These are phyloP conservation scores for Aspergillus conjunctus DNA, from an alignment of 495 filamentous ascomycete species.

Conservation along the genomic window DNA sequence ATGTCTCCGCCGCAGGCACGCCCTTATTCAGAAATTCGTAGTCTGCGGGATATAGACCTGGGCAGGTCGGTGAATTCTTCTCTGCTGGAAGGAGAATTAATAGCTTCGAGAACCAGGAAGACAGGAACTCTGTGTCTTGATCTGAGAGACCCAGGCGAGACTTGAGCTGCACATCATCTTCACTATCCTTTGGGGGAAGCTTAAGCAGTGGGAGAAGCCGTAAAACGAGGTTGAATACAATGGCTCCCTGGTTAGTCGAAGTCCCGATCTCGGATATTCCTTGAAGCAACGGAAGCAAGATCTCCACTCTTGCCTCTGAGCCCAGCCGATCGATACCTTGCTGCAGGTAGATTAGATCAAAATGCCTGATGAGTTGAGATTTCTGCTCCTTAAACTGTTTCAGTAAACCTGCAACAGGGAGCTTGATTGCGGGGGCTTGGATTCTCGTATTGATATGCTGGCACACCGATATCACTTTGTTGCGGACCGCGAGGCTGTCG, in stretches of 20 bases:
- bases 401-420: slow-evolving; percentile 80
- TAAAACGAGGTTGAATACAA: slow-evolving; percentile 82
- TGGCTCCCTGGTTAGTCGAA: slow-evolving; percentile 62
- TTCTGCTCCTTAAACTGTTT: slow-evolving; percentile 86
- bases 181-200: slow-evolving; percentile 72
- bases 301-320: slow-evolving; percentile 60
- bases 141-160: slow-evolving; percentile 64
- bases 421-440: slow-evolving; percentile 67
- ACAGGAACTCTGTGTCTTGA: slow-evolving; percentile 72
- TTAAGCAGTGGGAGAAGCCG: slow-evolving; percentile 70
- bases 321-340: slow-evolving; percentile 76
- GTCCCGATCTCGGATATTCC: slow-evolving; percentile 70
- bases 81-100: slow-evolving; percentile 63
- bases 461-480: slow-evolving; percentile 74
- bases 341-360: slow-evolving; percentile 87
- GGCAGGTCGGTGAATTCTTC: slow-evolving; percentile 51
- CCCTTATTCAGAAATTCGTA: slow-evolving; percentile 67
- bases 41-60: slow-evolving; percentile 71
- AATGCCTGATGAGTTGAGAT: slow-evolving; percentile 74
- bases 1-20: slow-evolving; percentile 64
- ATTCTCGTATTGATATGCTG: slow-evolving; percentile 79
- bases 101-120: slow-evolving; percentile 77
- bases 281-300: slow-evolving; percentile 71
- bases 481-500: slow-evolving; percentile 75
- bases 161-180: slow-evolving; percentile 72